Base-by-base conservation (phyloP, 2,329 filamentous ascomycete genomes). In the Cryphonectria naterciae region DNA sequence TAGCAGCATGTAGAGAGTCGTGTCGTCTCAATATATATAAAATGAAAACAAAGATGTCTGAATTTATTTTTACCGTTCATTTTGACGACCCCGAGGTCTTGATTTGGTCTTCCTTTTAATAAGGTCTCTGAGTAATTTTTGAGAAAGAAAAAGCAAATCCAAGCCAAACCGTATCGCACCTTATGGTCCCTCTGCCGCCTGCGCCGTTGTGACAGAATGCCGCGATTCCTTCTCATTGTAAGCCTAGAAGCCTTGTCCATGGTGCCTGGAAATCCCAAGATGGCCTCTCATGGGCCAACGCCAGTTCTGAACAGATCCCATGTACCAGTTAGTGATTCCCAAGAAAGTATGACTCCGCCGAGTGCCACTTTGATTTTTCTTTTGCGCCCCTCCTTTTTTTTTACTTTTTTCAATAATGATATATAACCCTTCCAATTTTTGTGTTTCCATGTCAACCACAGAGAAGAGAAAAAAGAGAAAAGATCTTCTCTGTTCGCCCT, bases 61-160 rank as follows among this genome's bases (percentile, higher is more conserved):
- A 28, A 15, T 19, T 46, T 41, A 13, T 64, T 32, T 28, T 60
- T 2, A 17, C 46, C 19, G 25, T 46, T 28, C 63, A 46, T 46
- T 66, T 66, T 49, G 46, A 49, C 22, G 71, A 71, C 71, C 71
- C 52, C 54, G 66, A 73, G 71, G 66, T 69, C 71, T 68, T 67
- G 28, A 11, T 60, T 63, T 60, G 35, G n/a, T 64, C 39, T 64
- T 39, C 6, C 5, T 41, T 41, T 17, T 11, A 46, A 32, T 58
- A 70, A 65, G n/a, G 37, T 68, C 39, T 65, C 35, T 35, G 43
- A n/a, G n/a, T n/a, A n/a, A n/a, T n/a, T n/a, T n/a, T n/a, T n/a
- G n/a, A n/a, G 41, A 17, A 39, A 69, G 10, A 39, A 61, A 35
- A 68, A 56, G 39, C 15, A 19, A 67, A 67, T 35, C 10, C 37